Evolutionary conservation across 768 basidiomycete genomes (phyloP), one percentile per base, ranked within the genome.

Genomic region (Daedaleopsis nitida): DNA sequence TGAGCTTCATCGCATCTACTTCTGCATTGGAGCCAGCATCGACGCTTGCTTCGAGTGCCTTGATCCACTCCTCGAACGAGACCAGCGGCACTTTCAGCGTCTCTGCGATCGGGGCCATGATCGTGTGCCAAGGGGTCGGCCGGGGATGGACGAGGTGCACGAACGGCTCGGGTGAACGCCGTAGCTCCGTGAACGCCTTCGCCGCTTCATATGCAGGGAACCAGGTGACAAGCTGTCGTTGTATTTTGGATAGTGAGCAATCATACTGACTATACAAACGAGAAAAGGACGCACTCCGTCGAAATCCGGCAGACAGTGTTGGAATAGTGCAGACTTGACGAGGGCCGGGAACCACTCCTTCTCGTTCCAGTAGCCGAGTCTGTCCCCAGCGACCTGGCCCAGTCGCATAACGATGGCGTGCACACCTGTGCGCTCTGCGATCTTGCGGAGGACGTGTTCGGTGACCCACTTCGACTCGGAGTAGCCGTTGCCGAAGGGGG

Each of bases 61-160:
- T 10, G n/a, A 70, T 39, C 74, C 75, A 76, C 35, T 68, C 62
- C 5, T 43, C 49, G 58, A 65, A 74, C 13, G 72, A 58, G 13
- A 73, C 69, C 19, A 69, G 54, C 4, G 65, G 66, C 34, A 74
- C 58, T n/a, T 55, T 38, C 12, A 75, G 63, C 19, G 59, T 55
- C 10, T 38, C 32, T 1, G 60, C 58, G 47, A 67, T 64, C 4
- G 63, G 57, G 8, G 49, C 27, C 2, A 63, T 45, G 27, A 65
- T 35, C 2, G 43, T n/a, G 50, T 65, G 61, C 76, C 78, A 80
- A 3, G 69, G 49, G 3, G 73, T 61, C 4, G 77, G 73, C 8
- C 69, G 66, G 12, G 81, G 81, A 63, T 82, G 80, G 0, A 79
- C 70, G 7, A 83, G 59, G 60, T 81, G 76, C 55, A 78, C 59